Percentiles rank a stretch among this genome's conserved stretches.
phyloP scores from a whole-genome alignment of 768 basidiomycete genomes.

The Pleurotus djamor region DNA sequence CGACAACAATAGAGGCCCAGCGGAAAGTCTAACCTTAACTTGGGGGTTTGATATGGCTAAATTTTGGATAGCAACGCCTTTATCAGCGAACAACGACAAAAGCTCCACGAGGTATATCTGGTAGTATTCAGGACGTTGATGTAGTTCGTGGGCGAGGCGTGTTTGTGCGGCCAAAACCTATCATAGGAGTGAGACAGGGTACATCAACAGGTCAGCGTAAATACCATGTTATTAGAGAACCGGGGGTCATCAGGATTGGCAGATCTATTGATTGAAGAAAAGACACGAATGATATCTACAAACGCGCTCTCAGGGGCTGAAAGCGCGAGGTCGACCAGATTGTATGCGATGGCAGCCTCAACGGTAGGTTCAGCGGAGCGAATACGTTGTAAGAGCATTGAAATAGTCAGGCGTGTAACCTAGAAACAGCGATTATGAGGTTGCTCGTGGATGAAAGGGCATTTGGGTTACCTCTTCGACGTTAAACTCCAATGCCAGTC shows the following conservation, averaged over 20 bases:
- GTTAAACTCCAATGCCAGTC: constrained; percentile 83
- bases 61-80: constrained; percentile 89
- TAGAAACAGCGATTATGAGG: constrained; percentile 18
- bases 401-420: constrained; percentile 86
- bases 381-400: constrained; percentile 89
- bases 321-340: constrained; percentile 87
- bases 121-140: constrained; percentile 73
- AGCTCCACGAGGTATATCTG: constrained; percentile 82
- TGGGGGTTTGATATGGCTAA: constrained; percentile 63
- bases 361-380: constrained; percentile 83
- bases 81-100: constrained; percentile 83
- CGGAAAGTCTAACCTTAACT: too few species aligned
- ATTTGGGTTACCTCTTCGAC: constrained; percentile 67
- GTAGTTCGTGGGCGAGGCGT: constrained; percentile 77
- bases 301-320: constrained; percentile 76
- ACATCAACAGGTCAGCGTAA: not conserved
- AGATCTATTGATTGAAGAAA: constrained; percentile 81
- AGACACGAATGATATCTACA: constrained; percentile 78
- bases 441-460: not conserved
- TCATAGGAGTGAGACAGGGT: not conserved
- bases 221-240: constrained; percentile 87
- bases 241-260: constrained; percentile 88
- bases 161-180: constrained; percentile 92
- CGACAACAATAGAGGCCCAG: too few species aligned
- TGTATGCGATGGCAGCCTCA: constrained; percentile 90